phyloP scores from a whole-genome alignment of 2,329 filamentous ascomycete species.

The Calycina marina region DNA sequence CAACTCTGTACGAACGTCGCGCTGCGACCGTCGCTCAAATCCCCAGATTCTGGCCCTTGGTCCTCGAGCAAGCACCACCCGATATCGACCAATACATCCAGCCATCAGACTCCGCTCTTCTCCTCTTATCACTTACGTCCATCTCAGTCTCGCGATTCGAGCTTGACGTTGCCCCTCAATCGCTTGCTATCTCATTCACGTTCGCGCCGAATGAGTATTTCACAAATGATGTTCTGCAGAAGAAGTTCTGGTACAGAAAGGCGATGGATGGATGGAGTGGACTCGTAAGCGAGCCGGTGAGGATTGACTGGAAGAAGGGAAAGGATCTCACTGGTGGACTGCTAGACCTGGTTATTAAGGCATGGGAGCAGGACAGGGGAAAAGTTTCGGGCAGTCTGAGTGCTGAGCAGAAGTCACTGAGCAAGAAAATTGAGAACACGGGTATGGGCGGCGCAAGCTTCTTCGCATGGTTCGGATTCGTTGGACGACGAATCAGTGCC shows the following conservation, averaged over 20 bases:
- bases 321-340: slow-evolving; percentile 76
- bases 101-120: slow-evolving; percentile 59
- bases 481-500: slow-evolving; percentile 51
- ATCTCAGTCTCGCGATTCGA: slow-evolving; percentile 72
- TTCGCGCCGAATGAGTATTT: slow-evolving; percentile 77
- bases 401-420: slow-evolving; percentile 34
- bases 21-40: slow-evolving; percentile 56
- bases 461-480: slow-evolving; percentile 81
- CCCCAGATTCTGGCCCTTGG: slow-evolving; percentile 86
- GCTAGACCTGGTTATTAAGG: slow-evolving; percentile 55
- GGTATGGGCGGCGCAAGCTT: slow-evolving; percentile 59
- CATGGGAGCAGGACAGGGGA: slow-evolving; percentile 44
- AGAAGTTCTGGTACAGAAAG: slow-evolving; percentile 80
- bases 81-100: slow-evolving; percentile 84
- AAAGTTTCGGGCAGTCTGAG: slow-evolving; percentile 24
- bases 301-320: slow-evolving; percentile 74
- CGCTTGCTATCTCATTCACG: slow-evolving; percentile 61
- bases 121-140: slow-evolving; percentile 51
- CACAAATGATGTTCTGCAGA: slow-evolving; percentile 62
- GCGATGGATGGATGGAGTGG: slow-evolving; percentile 55
- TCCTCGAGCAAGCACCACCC: slow-evolving; percentile 72
- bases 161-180: slow-evolving; percentile 70
- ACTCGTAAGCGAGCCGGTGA: slow-evolving; percentile 76
- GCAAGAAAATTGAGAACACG: slow-evolving; percentile 39
- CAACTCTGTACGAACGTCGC: slow-evolving; percentile 64